Percentiles rank a stretch among this genome's conserved stretches.
These are phyloP conservation scores for Cytospora schulzeri DNA, from an alignment of 2,329 filamentous ascomycete genomes.

Conservation along the genomic window DNA sequence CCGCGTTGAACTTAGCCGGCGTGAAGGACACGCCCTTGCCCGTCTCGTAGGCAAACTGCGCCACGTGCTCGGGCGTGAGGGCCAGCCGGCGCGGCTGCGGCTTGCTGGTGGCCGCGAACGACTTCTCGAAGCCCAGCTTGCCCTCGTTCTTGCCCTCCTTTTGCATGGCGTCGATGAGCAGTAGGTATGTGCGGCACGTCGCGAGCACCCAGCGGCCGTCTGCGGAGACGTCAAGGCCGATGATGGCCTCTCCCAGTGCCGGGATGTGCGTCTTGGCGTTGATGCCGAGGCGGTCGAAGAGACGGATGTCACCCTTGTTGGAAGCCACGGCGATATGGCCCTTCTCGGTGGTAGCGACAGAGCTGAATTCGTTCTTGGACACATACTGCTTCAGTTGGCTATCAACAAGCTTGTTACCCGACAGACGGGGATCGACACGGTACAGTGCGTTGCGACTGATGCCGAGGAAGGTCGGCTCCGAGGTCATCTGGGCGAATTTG, in stretches of 20 bases:
- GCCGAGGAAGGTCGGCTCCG: conserved; percentile 92
- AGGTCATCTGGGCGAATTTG: conserved; percentile 98
- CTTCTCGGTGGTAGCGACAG: conserved; percentile 91
- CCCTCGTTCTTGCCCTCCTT: conserved; percentile 94
- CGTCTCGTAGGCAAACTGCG: conserved; percentile 97
- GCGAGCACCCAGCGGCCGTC: conserved; percentile 95
- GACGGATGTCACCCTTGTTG: conserved; percentile 93
- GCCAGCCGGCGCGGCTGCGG: conserved; percentile 89
- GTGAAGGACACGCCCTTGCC: conserved; percentile 85
- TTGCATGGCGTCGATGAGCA: conserved; percentile 89
- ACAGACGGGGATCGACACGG: conserved; percentile 86
- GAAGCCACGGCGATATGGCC: conserved; percentile 96
- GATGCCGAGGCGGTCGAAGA: conserved; percentile 95
- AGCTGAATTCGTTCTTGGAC: conserved; percentile 97
- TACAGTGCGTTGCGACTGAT: conserved; percentile 91
- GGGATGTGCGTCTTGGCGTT: conserved; percentile 97
- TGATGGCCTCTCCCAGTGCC: conserved; percentile 90
- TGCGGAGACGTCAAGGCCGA: conserved; percentile 91
- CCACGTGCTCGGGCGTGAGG: conserved; percentile 87
- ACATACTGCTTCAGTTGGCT: conserved; percentile 91
- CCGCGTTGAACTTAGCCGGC: conserved; percentile 90
- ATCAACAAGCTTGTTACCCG: conserved; percentile 91
- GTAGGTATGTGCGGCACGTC: conserved; percentile 90
- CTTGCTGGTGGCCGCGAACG: conserved; percentile 90
- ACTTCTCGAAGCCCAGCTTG: conserved; percentile 95